phyloP scores from a whole-genome alignment of 2,329 filamentous ascomycete genomes.

The Monilinia aucupariae region DNA sequence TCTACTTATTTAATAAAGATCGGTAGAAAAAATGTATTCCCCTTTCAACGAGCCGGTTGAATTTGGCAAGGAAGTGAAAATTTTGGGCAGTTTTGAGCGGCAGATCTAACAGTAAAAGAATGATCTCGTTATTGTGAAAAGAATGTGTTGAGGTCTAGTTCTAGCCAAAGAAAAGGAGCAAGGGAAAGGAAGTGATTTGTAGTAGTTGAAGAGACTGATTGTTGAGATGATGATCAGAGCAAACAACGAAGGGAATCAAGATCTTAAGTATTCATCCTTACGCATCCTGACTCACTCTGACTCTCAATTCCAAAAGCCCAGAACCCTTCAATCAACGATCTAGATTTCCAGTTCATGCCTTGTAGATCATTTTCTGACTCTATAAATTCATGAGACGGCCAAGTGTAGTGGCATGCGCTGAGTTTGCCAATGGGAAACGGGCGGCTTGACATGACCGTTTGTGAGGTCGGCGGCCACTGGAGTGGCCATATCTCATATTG shows the following conservation, averaged over 20 bases:
- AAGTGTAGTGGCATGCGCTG: conserved; percentile 33
- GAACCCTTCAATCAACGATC: conserved; percentile 13
- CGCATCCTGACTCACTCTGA: conserved; percentile 9
- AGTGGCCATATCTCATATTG: not conserved
- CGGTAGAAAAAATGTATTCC: not conserved
- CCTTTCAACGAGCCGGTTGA: not conserved
- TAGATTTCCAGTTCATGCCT: conserved; percentile 14
- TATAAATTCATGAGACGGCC: conserved; percentile 35
- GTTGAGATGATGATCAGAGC: conserved; percentile 28
- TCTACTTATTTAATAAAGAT: not conserved
- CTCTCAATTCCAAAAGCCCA: conserved; percentile 15
- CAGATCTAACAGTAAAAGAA: conserved; percentile 32
- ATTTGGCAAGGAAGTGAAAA: conserved; percentile 17
- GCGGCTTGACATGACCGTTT: conserved; percentile 13
- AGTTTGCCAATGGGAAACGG: conserved; percentile 30
- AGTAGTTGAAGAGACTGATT: conserved; percentile 26
- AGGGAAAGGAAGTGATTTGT: conserved; percentile 27
- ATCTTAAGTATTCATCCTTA: conserved; percentile 32
- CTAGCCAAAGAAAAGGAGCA: conserved; percentile 23
- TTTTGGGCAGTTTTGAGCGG: conserved; percentile 20
- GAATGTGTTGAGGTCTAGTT: conserved; percentile 23
- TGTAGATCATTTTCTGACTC: conserved; percentile 23
- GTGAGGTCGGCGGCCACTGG: conserved; percentile 21
- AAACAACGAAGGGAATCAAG: conserved; percentile 26
- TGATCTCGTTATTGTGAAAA: conserved; percentile 28